Evolutionary conservation across 495 filamentous ascomycete species (phyloP).

Genomic region (Jackrogersella minutella): DNA sequence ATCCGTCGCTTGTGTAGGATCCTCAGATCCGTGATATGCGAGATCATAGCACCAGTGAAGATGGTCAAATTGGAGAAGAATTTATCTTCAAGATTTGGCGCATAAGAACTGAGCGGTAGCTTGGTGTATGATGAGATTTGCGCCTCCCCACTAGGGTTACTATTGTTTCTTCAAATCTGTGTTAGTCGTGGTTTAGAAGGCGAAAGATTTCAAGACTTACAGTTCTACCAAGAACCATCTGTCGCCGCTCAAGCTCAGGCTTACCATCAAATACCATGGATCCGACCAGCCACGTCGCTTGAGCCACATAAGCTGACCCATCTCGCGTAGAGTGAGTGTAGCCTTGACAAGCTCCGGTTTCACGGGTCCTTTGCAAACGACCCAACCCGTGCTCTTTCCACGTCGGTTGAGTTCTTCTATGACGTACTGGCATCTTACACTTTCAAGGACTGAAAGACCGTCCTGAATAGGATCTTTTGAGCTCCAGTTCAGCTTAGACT

Average conservation of each 20-base stretch:
- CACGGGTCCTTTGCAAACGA: constrained; percentile 60
- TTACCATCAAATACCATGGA: constrained; percentile 74
- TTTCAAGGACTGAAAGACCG: constrained; percentile 59
- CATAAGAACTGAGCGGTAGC: constrained; percentile 49
- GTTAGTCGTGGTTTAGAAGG: constrained; percentile 10
- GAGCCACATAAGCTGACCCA: constrained; percentile 69
- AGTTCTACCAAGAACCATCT: constrained; percentile 77
- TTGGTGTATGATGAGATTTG: constrained; percentile 45
- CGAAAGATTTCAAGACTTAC: constrained; percentile 47
- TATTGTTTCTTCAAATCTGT: constrained; percentile 18
- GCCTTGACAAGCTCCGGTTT: constrained; percentile 65
- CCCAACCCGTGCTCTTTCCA: constrained; percentile 69
- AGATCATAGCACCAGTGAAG: constrained; percentile 52
- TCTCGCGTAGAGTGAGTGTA: constrained; percentile 66
- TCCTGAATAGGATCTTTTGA: constrained; percentile 62
- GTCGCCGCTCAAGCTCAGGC: constrained; percentile 75
- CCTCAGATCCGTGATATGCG: constrained; percentile 54
- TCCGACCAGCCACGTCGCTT: constrained; percentile 66
- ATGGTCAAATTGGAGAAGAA: constrained; percentile 54
- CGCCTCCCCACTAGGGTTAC: constrained; percentile 31
- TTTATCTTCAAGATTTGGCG: constrained; percentile 44
- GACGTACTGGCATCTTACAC: constrained; percentile 64
- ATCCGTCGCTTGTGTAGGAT: constrained; percentile 51
- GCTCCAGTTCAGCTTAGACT: constrained; percentile 61
- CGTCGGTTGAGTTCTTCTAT: constrained; percentile 70